A percentile compares a stretch with the other conserved stretches of the same genome.
Evolutionary conservation across 78 protist genomes (phyloP).

Genomic region (Planoprotostelium fungivorum): DNA sequence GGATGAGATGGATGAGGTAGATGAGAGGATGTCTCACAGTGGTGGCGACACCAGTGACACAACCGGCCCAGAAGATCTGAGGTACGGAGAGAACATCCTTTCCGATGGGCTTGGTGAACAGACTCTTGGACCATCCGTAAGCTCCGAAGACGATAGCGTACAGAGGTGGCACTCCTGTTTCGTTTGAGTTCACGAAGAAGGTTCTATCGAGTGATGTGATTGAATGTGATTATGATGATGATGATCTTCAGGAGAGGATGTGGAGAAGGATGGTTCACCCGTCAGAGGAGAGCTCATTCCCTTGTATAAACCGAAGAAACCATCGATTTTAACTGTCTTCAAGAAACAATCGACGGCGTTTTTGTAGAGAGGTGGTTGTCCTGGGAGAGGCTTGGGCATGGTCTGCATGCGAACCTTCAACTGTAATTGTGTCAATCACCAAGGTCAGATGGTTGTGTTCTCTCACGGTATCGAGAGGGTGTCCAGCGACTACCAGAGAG

Average conservation of each 20-base stretch:
- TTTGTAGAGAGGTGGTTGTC: neutral
- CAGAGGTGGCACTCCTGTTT: neutral
- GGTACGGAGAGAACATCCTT: neutral
- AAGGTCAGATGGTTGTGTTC: neutral
- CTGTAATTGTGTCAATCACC: neutral
- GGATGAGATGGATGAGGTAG: too few relatives aligned
- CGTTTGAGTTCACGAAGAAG: neutral
- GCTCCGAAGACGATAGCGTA: neutral
- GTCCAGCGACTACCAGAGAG: neutral
- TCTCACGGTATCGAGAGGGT: neutral
- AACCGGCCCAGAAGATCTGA: neutral
- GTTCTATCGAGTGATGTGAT: neutral
- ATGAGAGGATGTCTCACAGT: neutral
- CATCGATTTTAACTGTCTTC: neutral
- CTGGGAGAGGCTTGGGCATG: neutral
- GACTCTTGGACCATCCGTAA: neutral
- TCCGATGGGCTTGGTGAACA: neutral
- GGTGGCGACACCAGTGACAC: conserved; percentile 1
- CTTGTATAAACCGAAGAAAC: neutral
- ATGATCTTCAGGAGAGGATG: neutral
- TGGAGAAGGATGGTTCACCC: neutral
- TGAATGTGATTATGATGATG: neutral
- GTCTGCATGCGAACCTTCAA: neutral
- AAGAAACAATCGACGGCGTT: neutral
- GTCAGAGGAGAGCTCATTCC: neutral